Evolutionary conservation across 2,329 filamentous ascomycete species (phyloP).

Genomic region (Tolypocladium endophyticum): DNA sequence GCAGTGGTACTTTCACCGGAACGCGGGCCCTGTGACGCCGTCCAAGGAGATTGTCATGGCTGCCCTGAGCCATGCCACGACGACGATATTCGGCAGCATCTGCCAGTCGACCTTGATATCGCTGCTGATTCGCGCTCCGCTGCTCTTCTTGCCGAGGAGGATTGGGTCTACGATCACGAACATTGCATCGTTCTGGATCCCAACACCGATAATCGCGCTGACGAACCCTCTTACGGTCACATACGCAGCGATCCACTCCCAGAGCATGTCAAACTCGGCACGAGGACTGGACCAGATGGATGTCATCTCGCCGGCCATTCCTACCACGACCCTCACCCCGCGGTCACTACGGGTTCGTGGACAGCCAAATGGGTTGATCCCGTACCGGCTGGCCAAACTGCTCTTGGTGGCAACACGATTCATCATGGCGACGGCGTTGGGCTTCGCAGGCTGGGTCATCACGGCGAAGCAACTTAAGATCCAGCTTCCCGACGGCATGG

Average conservation of each 20-base stretch:
- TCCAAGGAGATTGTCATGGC: slow-evolving; percentile 75
- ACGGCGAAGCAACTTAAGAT: slow-evolving; percentile 72
- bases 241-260: slow-evolving; percentile 87
- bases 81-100: slow-evolving; percentile 85
- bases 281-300: slow-evolving; percentile 72
- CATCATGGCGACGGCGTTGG: slow-evolving; percentile 81
- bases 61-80: slow-evolving; percentile 69
- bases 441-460: slow-evolving; percentile 93
- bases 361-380: slow-evolving; percentile 50
- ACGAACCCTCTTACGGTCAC: slow-evolving; percentile 89
- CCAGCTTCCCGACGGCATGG: slow-evolving; percentile 38
- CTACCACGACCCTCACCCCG: slow-evolving; percentile 61
- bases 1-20: slow-evolving; percentile 98
- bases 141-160: slow-evolving; percentile 72
- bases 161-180: slow-evolving; percentile 55
- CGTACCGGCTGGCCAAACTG: slow-evolving; percentile 85
- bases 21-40: slow-evolving; percentile 65
- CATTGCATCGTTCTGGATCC: slow-evolving; percentile 69
- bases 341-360: slow-evolving; percentile 34
- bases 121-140: slow-evolving; percentile 70
- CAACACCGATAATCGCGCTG: slow-evolving; percentile 72
- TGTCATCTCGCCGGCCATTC: slow-evolving; percentile 62
- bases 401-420: slow-evolving; percentile 83
- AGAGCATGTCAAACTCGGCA: slow-evolving; percentile 67
- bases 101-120: slow-evolving; percentile 77